These are phyloP conservation scores for Fusarium bulbicola DNA, from an alignment of 2,329 filamentous ascomycete species.

Conservation along the genomic window DNA sequence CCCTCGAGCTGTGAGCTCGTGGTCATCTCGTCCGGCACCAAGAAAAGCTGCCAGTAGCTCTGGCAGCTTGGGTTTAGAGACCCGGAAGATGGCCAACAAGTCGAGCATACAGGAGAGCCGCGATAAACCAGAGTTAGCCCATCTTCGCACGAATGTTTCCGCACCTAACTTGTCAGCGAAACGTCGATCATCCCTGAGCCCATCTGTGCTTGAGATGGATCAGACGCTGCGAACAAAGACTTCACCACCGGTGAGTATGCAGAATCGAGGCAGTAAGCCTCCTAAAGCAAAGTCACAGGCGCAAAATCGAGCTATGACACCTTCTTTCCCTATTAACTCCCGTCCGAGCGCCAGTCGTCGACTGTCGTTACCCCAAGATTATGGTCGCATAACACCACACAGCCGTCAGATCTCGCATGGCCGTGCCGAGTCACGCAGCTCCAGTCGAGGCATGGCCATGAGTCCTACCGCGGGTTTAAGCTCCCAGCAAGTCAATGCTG, in stretches of 20 bases:
- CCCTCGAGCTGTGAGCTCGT: not conserved
- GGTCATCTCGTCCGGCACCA: not conserved
- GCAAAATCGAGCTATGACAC: constrained; percentile 19
- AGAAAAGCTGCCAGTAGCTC: constrained; percentile 10
- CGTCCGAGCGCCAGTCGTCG: constrained; percentile 15
- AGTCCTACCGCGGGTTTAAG: not conserved
- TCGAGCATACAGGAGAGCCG: not conserved
- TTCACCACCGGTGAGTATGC: constrained; percentile 55
- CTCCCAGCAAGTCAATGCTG: constrained; percentile 8
- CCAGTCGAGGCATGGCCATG: constrained; percentile 16
- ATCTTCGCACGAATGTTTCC: constrained; percentile 33
- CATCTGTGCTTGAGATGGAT: constrained; percentile 19
- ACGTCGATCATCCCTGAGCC: constrained; percentile 8
- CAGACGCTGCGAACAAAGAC: constrained; percentile 45
- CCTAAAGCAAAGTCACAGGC: constrained; percentile 22
- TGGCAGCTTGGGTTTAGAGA: constrained; percentile 2
- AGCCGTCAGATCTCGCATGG: constrained; percentile 19
- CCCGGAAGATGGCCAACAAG: not conserved
- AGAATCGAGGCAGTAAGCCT: constrained; percentile 49
- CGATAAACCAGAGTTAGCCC: constrained; percentile 27
- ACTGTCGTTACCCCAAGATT: constrained; percentile 32
- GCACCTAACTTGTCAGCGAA: constrained; percentile 41
- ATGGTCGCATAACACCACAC: constrained; percentile 27
- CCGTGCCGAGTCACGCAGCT: constrained; percentile 22
- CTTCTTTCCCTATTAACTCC: constrained; percentile 22